Percentiles rank a stretch among this genome's conserved stretches.
Evolutionary conservation across 169 alveolate genomes (phyloP).

Genomic region (Cryptosporidium baileyi): DNA sequence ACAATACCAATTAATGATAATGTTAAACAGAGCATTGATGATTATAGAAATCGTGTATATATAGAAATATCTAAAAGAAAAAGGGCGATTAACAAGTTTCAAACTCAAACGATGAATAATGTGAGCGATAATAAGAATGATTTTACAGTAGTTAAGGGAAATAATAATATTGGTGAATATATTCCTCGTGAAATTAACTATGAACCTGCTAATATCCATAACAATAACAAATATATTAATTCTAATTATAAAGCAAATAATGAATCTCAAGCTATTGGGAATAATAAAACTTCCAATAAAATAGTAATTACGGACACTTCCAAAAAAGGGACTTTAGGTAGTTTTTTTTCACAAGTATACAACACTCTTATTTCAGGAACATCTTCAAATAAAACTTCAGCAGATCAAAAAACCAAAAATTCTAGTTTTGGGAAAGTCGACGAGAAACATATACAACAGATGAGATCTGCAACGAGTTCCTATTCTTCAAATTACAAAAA

Average conservation of each 20-base stretch:
- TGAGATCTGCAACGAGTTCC: constrained; percentile 44
- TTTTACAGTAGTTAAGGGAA: not conserved
- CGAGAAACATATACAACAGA: constrained; percentile 33
- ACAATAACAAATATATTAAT: no score
- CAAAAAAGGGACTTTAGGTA: constrained; percentile 19
- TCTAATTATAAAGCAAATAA: not conserved
- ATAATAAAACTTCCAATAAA: not conserved
- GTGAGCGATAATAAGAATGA: not conserved
- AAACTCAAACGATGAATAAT: not conserved
- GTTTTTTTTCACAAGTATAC: constrained; percentile 50
- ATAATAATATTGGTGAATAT: not conserved
- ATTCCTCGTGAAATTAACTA: not conserved
- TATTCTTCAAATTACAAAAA: not conserved
- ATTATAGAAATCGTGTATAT: constrained; percentile 85
- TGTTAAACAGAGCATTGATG: constrained; percentile 83
- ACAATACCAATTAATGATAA: constrained; percentile 87
- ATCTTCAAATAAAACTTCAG: not conserved
- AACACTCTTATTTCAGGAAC: constrained; percentile 50
- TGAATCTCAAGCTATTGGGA: not conserved
- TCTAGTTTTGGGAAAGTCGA: not conserved
- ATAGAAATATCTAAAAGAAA: constrained; percentile 82
- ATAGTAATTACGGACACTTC: not conserved
- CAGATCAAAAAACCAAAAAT: not conserved
- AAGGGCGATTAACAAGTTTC: constrained; percentile 70
- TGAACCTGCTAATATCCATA: no score